Evolutionary conservation across 2,329 filamentous ascomycete genomes (phyloP).

Genomic region (Cladophialophora yegresii): DNA sequence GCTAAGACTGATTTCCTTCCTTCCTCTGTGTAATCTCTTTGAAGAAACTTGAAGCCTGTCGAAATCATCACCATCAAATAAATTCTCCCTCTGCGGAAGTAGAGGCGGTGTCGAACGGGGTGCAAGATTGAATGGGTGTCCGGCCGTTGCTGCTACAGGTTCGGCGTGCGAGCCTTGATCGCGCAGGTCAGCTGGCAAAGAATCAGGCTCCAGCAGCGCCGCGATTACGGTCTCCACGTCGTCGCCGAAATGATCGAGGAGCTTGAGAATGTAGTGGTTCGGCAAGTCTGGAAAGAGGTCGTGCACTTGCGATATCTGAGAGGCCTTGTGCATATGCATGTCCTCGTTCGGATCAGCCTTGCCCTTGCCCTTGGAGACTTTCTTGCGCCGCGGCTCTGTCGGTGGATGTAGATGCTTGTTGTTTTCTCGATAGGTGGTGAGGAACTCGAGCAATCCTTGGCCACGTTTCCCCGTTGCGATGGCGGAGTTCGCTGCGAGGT

Average conservation of each 20-base stretch:
- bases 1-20: constrained; percentile 42
- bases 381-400: constrained; percentile 46
- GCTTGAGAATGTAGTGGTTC: constrained; percentile 74
- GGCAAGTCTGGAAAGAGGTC: constrained; percentile 89
- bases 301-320: constrained; percentile 83
- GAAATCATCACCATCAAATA: constrained; percentile 79
- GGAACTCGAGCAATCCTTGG: constrained; percentile 44
- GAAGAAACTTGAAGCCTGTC: constrained; percentile 68
- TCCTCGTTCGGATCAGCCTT: constrained; percentile 46
- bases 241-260: constrained; percentile 77
- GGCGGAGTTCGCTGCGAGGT: constrained; percentile 44
- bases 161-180: constrained; percentile 31
- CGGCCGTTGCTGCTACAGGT: constrained; percentile 23
- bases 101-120: constrained; percentile 47
- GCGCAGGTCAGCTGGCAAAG: constrained; percentile 69
- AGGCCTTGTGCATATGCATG: constrained; percentile 78
- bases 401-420: constrained; percentile 45
- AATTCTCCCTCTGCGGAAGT: constrained; percentile 65
- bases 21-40: constrained; percentile 76
- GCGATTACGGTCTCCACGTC: constrained; percentile 77
- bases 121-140: constrained; percentile 51
- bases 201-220: constrained; percentile 72
- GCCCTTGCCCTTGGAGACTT: constrained; percentile 47
- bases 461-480: constrained; percentile 45
- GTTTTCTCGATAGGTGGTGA: constrained; percentile 45